phyloP scores from a whole-genome alignment of 352 stramenopile species.

The Globisporangium canariense region DNA sequence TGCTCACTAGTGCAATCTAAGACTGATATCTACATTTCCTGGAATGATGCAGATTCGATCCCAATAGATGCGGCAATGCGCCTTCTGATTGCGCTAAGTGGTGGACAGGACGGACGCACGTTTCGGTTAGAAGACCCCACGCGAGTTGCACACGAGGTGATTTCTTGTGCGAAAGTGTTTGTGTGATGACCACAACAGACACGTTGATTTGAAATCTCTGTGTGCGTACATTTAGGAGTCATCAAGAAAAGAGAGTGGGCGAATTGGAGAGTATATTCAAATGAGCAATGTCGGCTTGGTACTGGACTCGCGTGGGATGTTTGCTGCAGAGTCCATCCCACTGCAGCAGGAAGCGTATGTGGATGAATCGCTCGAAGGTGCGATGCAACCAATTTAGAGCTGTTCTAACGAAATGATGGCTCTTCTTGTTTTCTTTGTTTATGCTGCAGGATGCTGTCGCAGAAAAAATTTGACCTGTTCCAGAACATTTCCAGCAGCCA shows the following conservation, averaged over 20 bases:
- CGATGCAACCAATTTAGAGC: background rate
- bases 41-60: constrained; percentile 19
- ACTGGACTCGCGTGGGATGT: constrained; percentile 27
- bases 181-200: no score
- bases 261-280: constrained; percentile 54
- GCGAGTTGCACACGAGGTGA: constrained; percentile 20
- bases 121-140: constrained; percentile 60
- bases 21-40: background rate
- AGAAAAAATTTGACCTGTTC: constrained; percentile 15
- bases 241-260: constrained; percentile 5
- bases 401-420: background rate
- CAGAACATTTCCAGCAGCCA: constrained; percentile 1
- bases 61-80: constrained; percentile 33
- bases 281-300: constrained; percentile 51
- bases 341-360: constrained; percentile 36
- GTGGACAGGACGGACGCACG: constrained; percentile 46
- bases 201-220: background rate
- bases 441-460: constrained; percentile 12
- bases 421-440: background rate
- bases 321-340: constrained; percentile 31
- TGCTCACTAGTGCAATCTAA: background rate
- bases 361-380: background rate
- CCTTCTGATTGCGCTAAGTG: constrained; percentile 53
- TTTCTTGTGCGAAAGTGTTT: background rate
- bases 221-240: background rate